Evolutionary conservation across 1,139 yeast genomes (phyloP), one percentile per base, ranked within the genome.

Genomic region (Debaryomyces sp.): DNA sequence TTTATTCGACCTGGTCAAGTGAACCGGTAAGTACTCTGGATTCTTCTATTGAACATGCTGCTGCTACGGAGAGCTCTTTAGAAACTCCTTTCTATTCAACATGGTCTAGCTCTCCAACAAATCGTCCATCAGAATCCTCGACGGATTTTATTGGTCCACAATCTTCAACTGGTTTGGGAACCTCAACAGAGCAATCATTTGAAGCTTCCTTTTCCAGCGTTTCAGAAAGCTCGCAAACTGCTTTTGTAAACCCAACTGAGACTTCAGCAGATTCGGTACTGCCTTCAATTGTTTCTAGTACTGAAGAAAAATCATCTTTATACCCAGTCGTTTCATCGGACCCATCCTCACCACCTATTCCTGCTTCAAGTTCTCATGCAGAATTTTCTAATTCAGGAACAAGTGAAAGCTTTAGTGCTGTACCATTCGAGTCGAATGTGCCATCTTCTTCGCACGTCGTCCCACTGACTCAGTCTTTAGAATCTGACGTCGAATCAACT

Each of bases 141-240:
- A 33, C 6, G 8, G n/a, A 32, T 6, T 8, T 12, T 18, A 18
- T 18, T 18, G 21, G 18, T 15, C 9, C 35, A 9, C 9, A 12
- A 15, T 21, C 38, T 21, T 33, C 23, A 10, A 33, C 6, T 12
- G n/a, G n/a, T 6, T 8, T 12, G 2, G 9, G n/a, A 12, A 13
- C 10, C 4, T 8, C 37, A 9, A 34, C 37, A 4, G 9, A 7
- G 24, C 18, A 21, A 9, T 18, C 37, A 10, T 8, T 12, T 8
- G 37, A 34, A 21, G 12, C 37, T 10, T 5, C 38, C 22, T 22
- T 8, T 21, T 35, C 38, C 9, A 35, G 26, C n/a, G 7, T 6
- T 35, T 7, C 23, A 21, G 26, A 21, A 12, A 35, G 15, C 15
- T 6, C 21, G 15, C 15, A 50, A 24, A 15, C 53, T 21, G 48